phyloP scores from a whole-genome alignment of 2,329 filamentous ascomycete species.

The Colletotrichum spinosum region DNA sequence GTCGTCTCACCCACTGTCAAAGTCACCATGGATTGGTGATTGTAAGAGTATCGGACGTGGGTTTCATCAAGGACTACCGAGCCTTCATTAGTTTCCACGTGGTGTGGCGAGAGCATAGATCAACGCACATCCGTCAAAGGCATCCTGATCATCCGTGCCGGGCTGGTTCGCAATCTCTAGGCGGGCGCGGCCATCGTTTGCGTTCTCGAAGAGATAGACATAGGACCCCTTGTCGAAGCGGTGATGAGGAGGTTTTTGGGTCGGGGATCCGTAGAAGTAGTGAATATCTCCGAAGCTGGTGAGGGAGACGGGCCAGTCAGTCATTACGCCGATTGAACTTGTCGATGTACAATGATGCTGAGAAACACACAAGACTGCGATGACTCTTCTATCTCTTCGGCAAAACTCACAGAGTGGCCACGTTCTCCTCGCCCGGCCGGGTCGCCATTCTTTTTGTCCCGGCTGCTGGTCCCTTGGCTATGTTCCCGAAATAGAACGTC shows the following conservation, averaged over 20 bases:
- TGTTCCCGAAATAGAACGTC: conserved; percentile 18
- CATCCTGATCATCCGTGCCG: conserved; percentile 81
- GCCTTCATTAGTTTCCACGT: conserved; percentile 38
- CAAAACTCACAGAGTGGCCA: conserved; percentile 61
- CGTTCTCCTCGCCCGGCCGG: conserved; percentile 61
- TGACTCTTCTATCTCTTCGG: neutral
- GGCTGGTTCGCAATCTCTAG: conserved; percentile 82
- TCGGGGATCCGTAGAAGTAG: conserved; percentile 80
- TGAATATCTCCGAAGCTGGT: conserved; percentile 81
- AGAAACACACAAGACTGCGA: too few relatives aligned
- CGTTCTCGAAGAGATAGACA: conserved; percentile 83
- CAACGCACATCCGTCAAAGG: conserved; percentile 78
- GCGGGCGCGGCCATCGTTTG: conserved; percentile 73
- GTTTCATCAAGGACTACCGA: conserved; percentile 74
- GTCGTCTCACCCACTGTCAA: conserved; percentile 69
- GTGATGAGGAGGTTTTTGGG: conserved; percentile 77
- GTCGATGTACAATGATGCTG: too few relatives aligned
- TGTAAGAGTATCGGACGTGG: conserved; percentile 77
- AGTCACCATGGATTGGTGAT: conserved; percentile 77
- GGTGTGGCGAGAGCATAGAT: neutral
- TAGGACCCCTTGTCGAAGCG: conserved; percentile 85
- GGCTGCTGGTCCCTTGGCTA: neutral
- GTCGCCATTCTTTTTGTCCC: conserved; percentile 54
- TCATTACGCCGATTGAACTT: conserved; percentile 16
- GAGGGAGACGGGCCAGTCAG: conserved; percentile 39